Evolutionary conservation across 148 eudicot genomes (phyloP), one percentile per base, ranked within the genome.

Genomic region (Camellia lanceoleosa): DNA sequence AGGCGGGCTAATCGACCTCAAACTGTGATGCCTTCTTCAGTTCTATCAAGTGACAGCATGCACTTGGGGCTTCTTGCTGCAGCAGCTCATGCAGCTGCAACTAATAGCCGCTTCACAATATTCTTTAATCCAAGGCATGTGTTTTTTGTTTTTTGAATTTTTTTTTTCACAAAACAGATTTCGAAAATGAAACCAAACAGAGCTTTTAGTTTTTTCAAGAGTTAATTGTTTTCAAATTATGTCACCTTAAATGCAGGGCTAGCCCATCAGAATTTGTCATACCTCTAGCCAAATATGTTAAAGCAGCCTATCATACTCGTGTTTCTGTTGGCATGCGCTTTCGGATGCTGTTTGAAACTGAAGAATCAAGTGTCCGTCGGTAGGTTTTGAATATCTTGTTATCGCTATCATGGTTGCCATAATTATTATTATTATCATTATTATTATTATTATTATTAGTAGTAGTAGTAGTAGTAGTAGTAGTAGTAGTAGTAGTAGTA

Each of bases 321-420:
- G 89, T 90, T 16, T 90, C 92, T 82, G 92, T 90, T 74, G 92
- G 92, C 41, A 90, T 90, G 92, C 92, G 92, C 46, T 90, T 90
- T 73, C 83, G 91, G 30, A 88, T 90, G 92, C 79, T 90, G 80
- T 90, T 90, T 82, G 92, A 90, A 77, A 89, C 91, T 6, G 90
- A 89, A 82, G 92, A 89, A 82, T 89, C 92, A 10, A 87, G 88
- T 81, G 90, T 89, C 46, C 89, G 92, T 59, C 83, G 92, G 92
- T 89, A 83, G 20, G 86, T 81, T 79, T 52, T 0, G 56, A 14
- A 10, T 14, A 14, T 70, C 11, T 3, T 19, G 58, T 55, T 42
- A 19, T 13, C 19, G 10, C 7, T n/a, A 49, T 78, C 68, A 20
- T 68, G 61, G 41, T 67, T 68, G n/a, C n/a, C 20, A 15, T 51